A percentile compares a stretch with the other conserved stretches of the same genome.
These are phyloP conservation scores for Boletus putidus DNA, from an alignment of 1,284 basidiomycete species.

Conservation along the genomic window DNA sequence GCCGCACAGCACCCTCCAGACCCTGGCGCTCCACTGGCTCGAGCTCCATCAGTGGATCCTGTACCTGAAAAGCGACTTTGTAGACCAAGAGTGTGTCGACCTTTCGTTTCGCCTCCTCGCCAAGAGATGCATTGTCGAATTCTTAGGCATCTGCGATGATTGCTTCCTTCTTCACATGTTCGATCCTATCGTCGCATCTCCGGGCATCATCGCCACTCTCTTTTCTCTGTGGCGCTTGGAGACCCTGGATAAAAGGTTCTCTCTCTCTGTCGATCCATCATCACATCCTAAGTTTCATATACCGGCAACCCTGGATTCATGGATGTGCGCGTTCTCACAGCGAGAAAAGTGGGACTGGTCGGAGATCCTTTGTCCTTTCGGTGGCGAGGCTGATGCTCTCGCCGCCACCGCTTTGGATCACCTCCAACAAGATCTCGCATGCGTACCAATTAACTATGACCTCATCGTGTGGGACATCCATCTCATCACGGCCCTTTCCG, in stretches of 20 bases:
- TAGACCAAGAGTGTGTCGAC: conserved; percentile 27
- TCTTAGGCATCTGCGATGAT: conserved; percentile 29
- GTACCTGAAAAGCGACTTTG: conserved; percentile 30
- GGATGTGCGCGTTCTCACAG: conserved; percentile 33
- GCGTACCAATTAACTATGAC: conserved; percentile 30
- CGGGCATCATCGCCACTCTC: conserved; percentile 27
- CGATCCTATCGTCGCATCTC: conserved; percentile 22
- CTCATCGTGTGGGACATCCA: conserved; percentile 37
- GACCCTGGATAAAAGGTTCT: conserved; percentile 25
- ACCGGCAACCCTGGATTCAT: conserved; percentile 28
- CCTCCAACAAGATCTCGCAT: conserved; percentile 28
- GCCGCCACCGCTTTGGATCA: conserved; percentile 32
- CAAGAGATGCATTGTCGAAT: conserved; percentile 25
- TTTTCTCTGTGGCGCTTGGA: conserved; percentile 36
- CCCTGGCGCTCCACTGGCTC: conserved; percentile 24
- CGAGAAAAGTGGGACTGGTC: conserved; percentile 33
- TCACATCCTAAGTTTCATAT: conserved; percentile 4
- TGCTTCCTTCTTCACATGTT: conserved; percentile 23
- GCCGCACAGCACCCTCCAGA: conserved; percentile 3
- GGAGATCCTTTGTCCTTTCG: conserved; percentile 31
- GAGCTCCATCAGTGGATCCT: conserved; percentile 30
- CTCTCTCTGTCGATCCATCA: conserved; percentile 7
- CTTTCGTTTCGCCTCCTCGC: conserved; percentile 27
- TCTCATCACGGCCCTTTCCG: conserved; percentile 31
- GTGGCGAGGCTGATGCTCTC: conserved; percentile 20